phyloP scores from a whole-genome alignment of 495 filamentous ascomycete genomes.

The Penicillium daleae region DNA sequence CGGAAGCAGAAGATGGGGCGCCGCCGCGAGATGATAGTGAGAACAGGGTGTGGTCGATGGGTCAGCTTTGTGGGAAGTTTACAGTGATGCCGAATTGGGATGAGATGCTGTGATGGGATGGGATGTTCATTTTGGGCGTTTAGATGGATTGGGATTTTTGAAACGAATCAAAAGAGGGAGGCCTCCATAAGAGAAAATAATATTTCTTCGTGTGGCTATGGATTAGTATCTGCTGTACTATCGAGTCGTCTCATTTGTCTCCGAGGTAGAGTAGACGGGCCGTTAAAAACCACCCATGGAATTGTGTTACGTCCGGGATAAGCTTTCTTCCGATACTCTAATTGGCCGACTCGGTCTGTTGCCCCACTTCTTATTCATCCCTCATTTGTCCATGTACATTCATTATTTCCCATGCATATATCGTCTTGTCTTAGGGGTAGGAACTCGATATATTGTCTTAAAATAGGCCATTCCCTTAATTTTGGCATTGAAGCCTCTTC shows the following conservation, averaged over 20 bases:
- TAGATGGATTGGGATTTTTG: conserved; percentile 2
- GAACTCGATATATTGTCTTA: too few species aligned
- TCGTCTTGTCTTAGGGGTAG: too few species aligned
- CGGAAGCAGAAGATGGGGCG: conserved; percentile 18
- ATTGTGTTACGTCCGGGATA: neutral
- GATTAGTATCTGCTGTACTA: too few species aligned
- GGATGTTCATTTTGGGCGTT: conserved; percentile 2
- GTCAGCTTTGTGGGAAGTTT: conserved; percentile 53
- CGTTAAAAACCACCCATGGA: neutral
- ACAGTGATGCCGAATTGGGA: conserved; percentile 56
- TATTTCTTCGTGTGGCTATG: too few species aligned
- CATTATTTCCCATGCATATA: too few species aligned
- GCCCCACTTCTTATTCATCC: neutral
- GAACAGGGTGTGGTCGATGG: conserved; percentile 53
- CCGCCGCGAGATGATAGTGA: conserved; percentile 34
- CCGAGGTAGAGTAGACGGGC: neutral
- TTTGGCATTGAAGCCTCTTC: too few species aligned
- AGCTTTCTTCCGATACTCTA: neutral
- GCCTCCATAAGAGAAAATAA: too few species aligned
- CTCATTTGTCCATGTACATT: neutral
- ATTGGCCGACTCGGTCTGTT: neutral
- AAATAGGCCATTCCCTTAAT: too few species aligned
- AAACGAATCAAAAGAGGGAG: neutral
- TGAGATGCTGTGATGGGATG: conserved; percentile 41
- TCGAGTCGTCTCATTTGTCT: too few species aligned